Percentiles rank a stretch among this genome's conserved stretches.
Conservation (phyloP, 2,329 filamentous ascomycete genomes). For the Volutella citrinella region DNA sequence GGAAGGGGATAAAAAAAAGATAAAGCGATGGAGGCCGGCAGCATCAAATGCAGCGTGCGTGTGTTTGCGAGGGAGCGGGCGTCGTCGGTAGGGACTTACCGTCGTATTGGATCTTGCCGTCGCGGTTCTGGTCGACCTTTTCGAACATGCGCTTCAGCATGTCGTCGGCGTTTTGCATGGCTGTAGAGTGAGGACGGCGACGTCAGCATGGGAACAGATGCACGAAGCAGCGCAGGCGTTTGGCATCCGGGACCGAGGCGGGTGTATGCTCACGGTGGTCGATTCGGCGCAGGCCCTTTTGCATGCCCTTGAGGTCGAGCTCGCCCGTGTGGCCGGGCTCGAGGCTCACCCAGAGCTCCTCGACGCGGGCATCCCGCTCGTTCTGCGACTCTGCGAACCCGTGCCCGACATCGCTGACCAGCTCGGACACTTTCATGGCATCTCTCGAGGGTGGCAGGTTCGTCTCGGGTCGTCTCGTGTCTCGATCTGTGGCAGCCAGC, state of each 20-base stretch:
- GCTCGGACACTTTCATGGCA: slow-evolving; percentile 42
- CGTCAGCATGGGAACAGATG: too few species aligned
- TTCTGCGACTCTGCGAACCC: slow-evolving; percentile 76
- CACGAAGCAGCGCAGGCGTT: too few species aligned
- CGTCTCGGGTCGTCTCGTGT: slow-evolving; percentile 29
- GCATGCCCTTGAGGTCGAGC: slow-evolving; percentile 79
- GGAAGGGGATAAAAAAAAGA: too few species aligned
- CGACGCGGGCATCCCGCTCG: slow-evolving; percentile 76
- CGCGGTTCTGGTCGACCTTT: slow-evolving; percentile 80
- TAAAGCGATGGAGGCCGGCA: too few species aligned
- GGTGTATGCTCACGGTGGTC: slow-evolving; percentile 85
- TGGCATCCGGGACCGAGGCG: too few species aligned
- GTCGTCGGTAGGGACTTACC: slow-evolving; percentile 58
- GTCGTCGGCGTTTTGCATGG: slow-evolving; percentile 84
- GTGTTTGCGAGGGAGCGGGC: too few species aligned
- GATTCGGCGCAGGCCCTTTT: slow-evolving; percentile 80
- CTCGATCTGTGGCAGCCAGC: slow-evolving; percentile 22
- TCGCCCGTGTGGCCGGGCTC: slow-evolving; percentile 74
- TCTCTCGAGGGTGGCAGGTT: slow-evolving; percentile 5
- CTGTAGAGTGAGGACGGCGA: too few species aligned
- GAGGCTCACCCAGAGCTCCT: slow-evolving; percentile 79
- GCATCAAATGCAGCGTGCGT: too few species aligned
- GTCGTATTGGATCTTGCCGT: slow-evolving; percentile 88
- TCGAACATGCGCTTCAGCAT: slow-evolving; percentile 79
- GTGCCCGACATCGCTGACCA: slow-evolving; percentile 51